phyloP scores from a whole-genome alignment of 2,329 filamentous ascomycete species.

The Teratosphaeriaceae sp. region DNA sequence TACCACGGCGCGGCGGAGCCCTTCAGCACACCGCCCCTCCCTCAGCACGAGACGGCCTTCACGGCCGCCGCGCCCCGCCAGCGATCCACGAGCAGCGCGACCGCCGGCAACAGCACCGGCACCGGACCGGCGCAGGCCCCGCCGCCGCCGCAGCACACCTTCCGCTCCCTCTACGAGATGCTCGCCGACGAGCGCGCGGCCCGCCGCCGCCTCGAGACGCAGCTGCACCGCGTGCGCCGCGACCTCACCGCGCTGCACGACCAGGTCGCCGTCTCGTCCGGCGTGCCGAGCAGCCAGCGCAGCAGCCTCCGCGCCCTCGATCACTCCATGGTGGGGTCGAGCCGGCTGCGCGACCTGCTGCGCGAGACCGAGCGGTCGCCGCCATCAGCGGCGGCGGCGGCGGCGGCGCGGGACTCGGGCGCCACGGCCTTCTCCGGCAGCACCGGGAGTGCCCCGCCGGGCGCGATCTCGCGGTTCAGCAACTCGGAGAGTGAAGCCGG shows the following conservation, averaged over 20 bases:
- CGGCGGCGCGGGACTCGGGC: not conserved
- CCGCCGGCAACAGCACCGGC: too few relatives aligned
- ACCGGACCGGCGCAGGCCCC: not conserved
- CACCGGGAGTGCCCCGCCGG: not conserved
- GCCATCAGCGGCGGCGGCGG: not conserved
- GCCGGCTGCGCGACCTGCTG: conserved; percentile 20
- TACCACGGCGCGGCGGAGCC: not conserved
- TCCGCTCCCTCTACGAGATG: conserved; percentile 32
- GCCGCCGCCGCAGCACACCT: conserved; percentile 16
- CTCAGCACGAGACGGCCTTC: not conserved
- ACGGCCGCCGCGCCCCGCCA: too few relatives aligned
- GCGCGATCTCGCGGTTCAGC: conserved; percentile 19
- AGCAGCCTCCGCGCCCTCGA: conserved; percentile 22
- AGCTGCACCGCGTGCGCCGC: conserved; percentile 20
- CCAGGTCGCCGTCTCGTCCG: conserved; percentile 20
- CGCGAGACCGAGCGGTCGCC: conserved; percentile 19
- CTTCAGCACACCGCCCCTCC: conserved; percentile 2
- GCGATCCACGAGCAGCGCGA: too few relatives aligned
- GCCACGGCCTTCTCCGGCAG: not conserved
- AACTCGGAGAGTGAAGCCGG: conserved; percentile 19
- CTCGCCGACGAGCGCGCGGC: conserved; percentile 32
- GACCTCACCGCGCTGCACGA: conserved; percentile 27
- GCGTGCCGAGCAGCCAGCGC: conserved; percentile 16
- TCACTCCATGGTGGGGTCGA: conserved; percentile 13
- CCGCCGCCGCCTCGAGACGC: conserved; percentile 26